These are phyloP conservation scores for Chamaenerion angustifolium DNA, from an alignment of 345 rosid species.

Conservation along the genomic window DNA sequence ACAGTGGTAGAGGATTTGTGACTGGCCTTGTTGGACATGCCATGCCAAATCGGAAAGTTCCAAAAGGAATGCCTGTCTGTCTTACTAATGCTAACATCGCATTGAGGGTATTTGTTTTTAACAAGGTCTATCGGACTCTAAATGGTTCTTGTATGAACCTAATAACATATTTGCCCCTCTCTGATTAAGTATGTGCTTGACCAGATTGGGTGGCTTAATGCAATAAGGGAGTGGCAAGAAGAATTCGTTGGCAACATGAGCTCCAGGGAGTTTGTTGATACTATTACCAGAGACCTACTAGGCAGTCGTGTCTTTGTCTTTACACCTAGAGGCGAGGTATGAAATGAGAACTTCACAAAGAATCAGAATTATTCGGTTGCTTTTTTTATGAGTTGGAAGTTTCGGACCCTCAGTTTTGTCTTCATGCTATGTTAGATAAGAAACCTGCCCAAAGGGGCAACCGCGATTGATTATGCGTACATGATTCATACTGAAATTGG, in stretches of 20 bases:
- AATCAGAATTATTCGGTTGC: not conserved
- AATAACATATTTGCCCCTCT: too few relatives aligned
- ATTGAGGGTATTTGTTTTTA: conserved; percentile 45
- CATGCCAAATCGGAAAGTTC: too few relatives aligned
- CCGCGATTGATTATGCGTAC: conserved; percentile 88
- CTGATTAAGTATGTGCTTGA: conserved; percentile 14
- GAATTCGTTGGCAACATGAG: conserved; percentile 99
- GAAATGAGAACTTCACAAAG: conserved; percentile 4
- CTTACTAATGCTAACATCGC: too few relatives aligned
- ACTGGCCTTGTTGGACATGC: too few relatives aligned
- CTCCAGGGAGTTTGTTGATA: conserved; percentile 97
- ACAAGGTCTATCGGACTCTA: not conserved
- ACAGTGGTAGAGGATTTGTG: too few relatives aligned
- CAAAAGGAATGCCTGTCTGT: too few relatives aligned
- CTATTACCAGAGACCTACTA: conserved; percentile 72
- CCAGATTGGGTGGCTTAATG: conserved; percentile 93
- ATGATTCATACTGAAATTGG: conserved; percentile 95
- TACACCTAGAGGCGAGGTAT: conserved; percentile 75
- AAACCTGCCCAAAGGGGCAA: conserved; percentile 88
- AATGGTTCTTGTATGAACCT: not conserved
- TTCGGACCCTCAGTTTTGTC: not conserved
- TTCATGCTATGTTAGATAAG: conserved; percentile 44
- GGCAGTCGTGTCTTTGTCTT: conserved; percentile 95
- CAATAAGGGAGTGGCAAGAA: conserved; percentile 99
- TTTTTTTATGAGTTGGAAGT: conserved; percentile 7